A percentile compares a stretch with the other conserved stretches of the same genome.
Conservation (phyloP, 768 basidiomycete genomes). For the Phylloporus sp. region DNA sequence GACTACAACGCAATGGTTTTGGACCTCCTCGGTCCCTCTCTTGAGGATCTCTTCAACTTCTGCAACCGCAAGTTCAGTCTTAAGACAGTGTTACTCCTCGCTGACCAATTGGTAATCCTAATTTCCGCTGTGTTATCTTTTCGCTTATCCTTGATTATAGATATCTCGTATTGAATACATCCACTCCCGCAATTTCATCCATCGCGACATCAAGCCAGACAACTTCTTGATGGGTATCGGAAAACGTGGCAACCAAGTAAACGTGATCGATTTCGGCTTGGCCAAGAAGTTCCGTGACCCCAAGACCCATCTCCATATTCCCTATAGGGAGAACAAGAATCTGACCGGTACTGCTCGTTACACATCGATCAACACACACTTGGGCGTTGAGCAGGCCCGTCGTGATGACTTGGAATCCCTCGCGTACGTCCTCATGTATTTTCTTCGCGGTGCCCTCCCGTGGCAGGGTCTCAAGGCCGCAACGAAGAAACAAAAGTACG, state of each 20-base stretch:
- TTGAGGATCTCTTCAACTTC: constrained; percentile 91
- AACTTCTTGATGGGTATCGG: constrained; percentile 99
- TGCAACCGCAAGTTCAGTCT: constrained; percentile 97
- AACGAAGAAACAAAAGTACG: constrained; percentile 99
- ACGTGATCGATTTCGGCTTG: constrained; percentile 96
- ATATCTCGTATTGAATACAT: constrained; percentile 99
- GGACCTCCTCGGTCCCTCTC: constrained; percentile 89
- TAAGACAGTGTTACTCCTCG: constrained; percentile 94
- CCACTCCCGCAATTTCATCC: constrained; percentile 98
- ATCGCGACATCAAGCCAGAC: constrained; percentile 98
- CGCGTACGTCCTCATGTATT: constrained; percentile 99
- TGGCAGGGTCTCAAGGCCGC: constrained; percentile 99
- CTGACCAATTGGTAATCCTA: constrained; percentile 79
- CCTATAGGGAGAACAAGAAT: constrained; percentile 99
- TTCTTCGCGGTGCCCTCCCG: constrained; percentile 95
- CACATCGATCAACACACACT: constrained; percentile 98
- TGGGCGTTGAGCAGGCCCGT: constrained; percentile 97
- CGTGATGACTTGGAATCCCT: constrained; percentile 98
- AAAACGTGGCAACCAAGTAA: constrained; percentile 99
- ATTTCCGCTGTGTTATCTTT: constrained; percentile 33
- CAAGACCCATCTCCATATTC: constrained; percentile 99
- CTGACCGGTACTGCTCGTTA: constrained; percentile 98
- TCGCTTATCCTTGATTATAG: constrained; percentile 43
- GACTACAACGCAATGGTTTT: constrained; percentile 99
- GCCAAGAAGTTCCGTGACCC: constrained; percentile 99